Evolutionary conservation across 768 basidiomycete genomes (phyloP).

Genomic region (Collybia nuda): DNA sequence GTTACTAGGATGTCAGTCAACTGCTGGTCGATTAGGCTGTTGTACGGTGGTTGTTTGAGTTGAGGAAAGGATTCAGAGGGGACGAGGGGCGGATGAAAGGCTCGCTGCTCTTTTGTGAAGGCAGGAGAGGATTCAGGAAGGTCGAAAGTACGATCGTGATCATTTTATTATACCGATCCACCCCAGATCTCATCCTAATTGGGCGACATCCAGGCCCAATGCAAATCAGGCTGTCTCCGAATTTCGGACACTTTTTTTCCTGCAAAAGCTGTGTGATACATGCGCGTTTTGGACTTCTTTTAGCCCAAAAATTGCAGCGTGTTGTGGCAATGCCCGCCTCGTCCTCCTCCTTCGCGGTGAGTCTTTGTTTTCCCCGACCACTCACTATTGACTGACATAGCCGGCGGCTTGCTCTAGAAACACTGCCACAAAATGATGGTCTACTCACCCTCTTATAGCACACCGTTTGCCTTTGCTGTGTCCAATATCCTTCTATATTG

Average conservation of each 20-base stretch:
- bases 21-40: neutral
- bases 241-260: constrained; percentile 3
- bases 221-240: constrained; percentile 2
- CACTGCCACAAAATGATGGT: neutral
- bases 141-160: constrained; percentile 8
- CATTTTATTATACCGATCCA: constrained; percentile 10
- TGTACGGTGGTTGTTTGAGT: neutral
- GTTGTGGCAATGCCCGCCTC: constrained; percentile 7
- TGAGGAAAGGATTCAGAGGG: neutral
- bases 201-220: constrained; percentile 7
- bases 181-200: neutral
- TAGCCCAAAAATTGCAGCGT: constrained; percentile 5
- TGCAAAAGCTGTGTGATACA: constrained; percentile 5
- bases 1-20: too few species aligned
- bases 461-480: neutral
- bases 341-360: neutral
- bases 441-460: neutral
- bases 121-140: neutral
- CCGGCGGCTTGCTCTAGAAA: neutral
- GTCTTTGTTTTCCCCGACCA: neutral
- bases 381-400: constrained; percentile 7
- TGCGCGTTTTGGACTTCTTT: neutral
- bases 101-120: neutral
- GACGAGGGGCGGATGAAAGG: neutral
- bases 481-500: neutral